Conservation (phyloP, 768 basidiomycete species). For the Leccinum subtestaceum region DNA sequence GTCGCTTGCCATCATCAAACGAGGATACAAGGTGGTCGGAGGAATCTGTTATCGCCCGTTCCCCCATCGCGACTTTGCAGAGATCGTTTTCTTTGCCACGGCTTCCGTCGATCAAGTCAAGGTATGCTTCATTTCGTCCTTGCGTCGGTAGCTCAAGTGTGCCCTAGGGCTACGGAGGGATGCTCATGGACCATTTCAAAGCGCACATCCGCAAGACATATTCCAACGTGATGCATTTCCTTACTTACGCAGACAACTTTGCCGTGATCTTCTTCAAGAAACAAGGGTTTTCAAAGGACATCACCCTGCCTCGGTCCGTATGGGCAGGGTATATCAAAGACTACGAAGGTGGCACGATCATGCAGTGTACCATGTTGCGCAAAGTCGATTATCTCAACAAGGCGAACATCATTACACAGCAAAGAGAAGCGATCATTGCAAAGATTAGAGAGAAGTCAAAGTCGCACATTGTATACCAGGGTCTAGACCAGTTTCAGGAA, state of each 20-base stretch:
- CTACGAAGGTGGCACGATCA: conserved; percentile 98
- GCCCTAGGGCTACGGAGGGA: conserved; percentile 88
- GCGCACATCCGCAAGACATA: conserved; percentile 82
- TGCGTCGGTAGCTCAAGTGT: background rate
- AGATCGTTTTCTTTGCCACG: conserved; percentile 98
- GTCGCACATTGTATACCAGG: conserved; percentile 83
- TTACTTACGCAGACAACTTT: conserved; percentile 98
- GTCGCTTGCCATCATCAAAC: conserved; percentile 89
- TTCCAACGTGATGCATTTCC: conserved; percentile 87
- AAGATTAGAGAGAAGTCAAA: conserved; percentile 86
- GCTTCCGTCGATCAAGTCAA: conserved; percentile 97
- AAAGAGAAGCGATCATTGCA: conserved; percentile 84
- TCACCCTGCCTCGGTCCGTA: conserved; percentile 81
- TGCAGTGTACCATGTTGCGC: conserved; percentile 96
- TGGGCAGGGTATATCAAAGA: conserved; percentile 99
- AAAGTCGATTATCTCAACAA: conserved; percentile 89
- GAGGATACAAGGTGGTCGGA: conserved; percentile 93
- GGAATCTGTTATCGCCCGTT: conserved; percentile 98
- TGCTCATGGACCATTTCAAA: conserved; percentile 99
- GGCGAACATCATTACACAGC: conserved; percentile 65
- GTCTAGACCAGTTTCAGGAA: conserved; percentile 71
- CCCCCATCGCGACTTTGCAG: conserved; percentile 90
- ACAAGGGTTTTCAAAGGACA: conserved; percentile 98
- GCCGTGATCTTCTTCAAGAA: conserved; percentile 99
- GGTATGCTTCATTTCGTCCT: conserved; percentile 43